These are phyloP conservation scores for Sphaerulina musiva DNA, from an alignment of 2,329 filamentous ascomycete species.

Conservation along the genomic window DNA sequence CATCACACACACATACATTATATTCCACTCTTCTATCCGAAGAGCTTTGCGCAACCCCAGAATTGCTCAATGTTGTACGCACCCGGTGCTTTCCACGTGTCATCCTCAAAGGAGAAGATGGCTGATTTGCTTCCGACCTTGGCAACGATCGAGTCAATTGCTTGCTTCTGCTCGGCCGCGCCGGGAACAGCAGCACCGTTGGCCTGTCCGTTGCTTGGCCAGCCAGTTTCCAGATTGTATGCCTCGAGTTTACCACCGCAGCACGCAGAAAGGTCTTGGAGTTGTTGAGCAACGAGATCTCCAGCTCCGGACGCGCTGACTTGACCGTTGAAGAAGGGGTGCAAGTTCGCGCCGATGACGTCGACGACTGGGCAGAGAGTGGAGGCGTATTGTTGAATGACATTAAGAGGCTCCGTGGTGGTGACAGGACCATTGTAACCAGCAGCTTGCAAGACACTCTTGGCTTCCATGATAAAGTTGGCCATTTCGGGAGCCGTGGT, in stretches of 20 bases:
- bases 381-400: conserved; percentile 59
- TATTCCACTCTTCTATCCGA: conserved; percentile 4
- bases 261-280: conserved; percentile 61
- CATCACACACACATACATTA: neutral
- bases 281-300: conserved; percentile 66
- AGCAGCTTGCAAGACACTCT: conserved; percentile 50
- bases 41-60: conserved; percentile 59
- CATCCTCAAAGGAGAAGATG: conserved; percentile 76
- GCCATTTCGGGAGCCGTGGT: conserved; percentile 59
- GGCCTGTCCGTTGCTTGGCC: conserved; percentile 64
- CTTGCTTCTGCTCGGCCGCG: conserved; percentile 57
- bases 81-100: conserved; percentile 72
- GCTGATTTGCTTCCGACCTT: conserved; percentile 61
- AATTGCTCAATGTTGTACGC: conserved; percentile 67
- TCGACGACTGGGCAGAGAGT: conserved; percentile 69
- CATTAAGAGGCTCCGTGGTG: conserved; percentile 77
- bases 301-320: conserved; percentile 61
- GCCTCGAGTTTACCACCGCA: conserved; percentile 63
- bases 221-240: conserved; percentile 85
- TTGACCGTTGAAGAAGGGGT: conserved; percentile 84
- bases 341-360: conserved; percentile 76
- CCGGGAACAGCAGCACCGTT: conserved; percentile 71
- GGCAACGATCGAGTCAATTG: conserved; percentile 64
- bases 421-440: conserved; percentile 67
- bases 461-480: conserved; percentile 62